Conservation (phyloP, 202 grass and related monocot genomes). For the Setaria italica region DNA sequence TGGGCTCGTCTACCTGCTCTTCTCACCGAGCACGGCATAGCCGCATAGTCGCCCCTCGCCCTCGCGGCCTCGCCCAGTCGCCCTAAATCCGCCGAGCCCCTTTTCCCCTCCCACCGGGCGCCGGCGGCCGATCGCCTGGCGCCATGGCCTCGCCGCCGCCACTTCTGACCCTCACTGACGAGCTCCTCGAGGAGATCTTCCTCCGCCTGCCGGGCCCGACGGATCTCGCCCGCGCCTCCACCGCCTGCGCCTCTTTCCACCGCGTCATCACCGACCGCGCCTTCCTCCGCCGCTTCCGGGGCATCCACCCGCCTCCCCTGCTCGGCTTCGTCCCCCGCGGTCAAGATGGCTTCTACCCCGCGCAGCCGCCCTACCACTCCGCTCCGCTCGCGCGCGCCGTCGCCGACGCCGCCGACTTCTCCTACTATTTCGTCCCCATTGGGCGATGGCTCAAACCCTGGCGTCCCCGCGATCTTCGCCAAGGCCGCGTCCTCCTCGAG, state of each 20-base stretch:
- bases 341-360: slow-evolving; percentile 6
- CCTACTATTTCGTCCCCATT: not conserved
- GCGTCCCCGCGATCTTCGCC: not conserved
- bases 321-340: not conserved
- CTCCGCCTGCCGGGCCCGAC: not conserved
- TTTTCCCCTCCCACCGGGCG: too few relatives aligned
- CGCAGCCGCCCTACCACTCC: not conserved
- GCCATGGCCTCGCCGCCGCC: too few relatives aligned
- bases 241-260: not conserved
- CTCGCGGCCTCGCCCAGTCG: too few relatives aligned
- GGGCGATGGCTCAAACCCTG: not conserved
- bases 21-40: too few relatives aligned
- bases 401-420: not conserved
- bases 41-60: too few relatives aligned
- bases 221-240: not conserved
- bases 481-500: not conserved
- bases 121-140: too few relatives aligned
- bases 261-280: not conserved
- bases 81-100: too few relatives aligned
- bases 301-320: not conserved
- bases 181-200: slow-evolving; percentile 12
- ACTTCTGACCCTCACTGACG: not conserved
- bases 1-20: too few relatives aligned
- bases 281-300: slow-evolving; percentile 15
- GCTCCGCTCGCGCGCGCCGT: not conserved